Conservation (phyloP, 768 basidiomycete genomes). For the Clitopilus passeckerianus region DNA sequence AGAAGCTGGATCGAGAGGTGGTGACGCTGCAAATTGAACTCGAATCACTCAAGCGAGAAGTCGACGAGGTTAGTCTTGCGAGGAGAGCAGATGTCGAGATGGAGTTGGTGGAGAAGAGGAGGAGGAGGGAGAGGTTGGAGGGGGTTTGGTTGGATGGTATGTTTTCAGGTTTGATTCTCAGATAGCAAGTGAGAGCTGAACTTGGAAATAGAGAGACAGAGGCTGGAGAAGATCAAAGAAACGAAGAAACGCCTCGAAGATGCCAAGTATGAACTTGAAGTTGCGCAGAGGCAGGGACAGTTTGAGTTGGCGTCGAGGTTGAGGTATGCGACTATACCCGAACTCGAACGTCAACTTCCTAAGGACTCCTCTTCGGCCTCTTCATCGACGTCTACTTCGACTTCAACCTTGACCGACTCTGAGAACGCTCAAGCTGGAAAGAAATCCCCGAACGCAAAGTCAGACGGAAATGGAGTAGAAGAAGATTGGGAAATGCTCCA, state of each 20-base stretch:
- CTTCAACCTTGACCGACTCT: background rate
- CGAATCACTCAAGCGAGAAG: constrained; percentile 85
- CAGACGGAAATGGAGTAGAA: too few species aligned
- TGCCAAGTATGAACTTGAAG: constrained; percentile 81
- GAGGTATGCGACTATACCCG: constrained; percentile 81
- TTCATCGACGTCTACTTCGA: background rate
- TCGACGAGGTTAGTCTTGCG: constrained; percentile 79
- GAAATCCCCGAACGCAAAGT: too few species aligned
- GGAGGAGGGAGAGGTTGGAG: constrained; percentile 56
- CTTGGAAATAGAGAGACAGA: constrained; percentile 67
- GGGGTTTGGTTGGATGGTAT: constrained; percentile 71
- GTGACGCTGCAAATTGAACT: constrained; percentile 87
- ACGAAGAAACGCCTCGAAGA: constrained; percentile 72
- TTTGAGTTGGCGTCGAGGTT: constrained; percentile 82
- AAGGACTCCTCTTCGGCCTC: too few species aligned
- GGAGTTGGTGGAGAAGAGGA: constrained; percentile 54
- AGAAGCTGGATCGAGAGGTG: constrained; percentile 77
- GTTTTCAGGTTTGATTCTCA: too few species aligned
- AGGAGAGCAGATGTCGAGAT: constrained; percentile 62
- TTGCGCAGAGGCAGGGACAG: constrained; percentile 85
- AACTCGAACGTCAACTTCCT: constrained; percentile 69
- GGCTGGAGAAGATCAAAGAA: constrained; percentile 68
- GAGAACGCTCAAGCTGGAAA: too few species aligned
- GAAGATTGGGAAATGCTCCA: constrained; percentile 61
- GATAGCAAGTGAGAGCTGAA: too few species aligned